Evolutionary conservation across 306 rosid species (phyloP), one percentile per base, ranked within the genome.

Genomic region (Casuarina glauca): DNA sequence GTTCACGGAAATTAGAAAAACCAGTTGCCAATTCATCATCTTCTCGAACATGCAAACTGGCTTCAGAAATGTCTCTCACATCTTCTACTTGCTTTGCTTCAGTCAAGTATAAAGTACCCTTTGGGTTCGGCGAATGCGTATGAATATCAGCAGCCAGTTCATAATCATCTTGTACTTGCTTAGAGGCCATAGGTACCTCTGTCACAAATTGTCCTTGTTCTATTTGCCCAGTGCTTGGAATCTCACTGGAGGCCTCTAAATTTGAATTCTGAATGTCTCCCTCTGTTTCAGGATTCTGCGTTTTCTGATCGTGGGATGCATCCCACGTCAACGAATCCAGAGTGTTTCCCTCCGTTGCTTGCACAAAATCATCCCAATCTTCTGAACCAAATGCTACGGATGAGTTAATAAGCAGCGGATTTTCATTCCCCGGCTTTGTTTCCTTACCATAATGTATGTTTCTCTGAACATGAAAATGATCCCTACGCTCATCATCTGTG

Each of bases 341-440:
- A 7, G 82, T 76, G 60, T 16, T 72, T 57, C 86, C 80, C 61
- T 26, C 76, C 36, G 78, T 86, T 73, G 83, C 89, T 67, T 82
- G 82, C 84, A 71, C 77, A 72, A 88, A 95, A 86, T 89, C 97
- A 82, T 90, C 91, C 88, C 96, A 87, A 79, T 95, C 97, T 13
- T 83, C 82, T 0, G 90, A 86, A 76, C 97, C 99, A 86, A 87
- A 93, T 1, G 97, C 99, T 46, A 91, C 94, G 32, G 97, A 86
- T 57, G 97, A 75, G 81, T 93, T 90, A 60, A 93, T 88, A 68
- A 83, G 86, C 84, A 95, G 82, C 0, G 97, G 88, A 77, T 88
- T 89, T 79, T 90, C 97, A 43, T 87, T 81, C 75, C 72, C 44
- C 19, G 16, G 69, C 81, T 78, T 83, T 42, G 48, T 20, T 43